Conservation (phyloP, 345 rosid genomes). For the Citrus trifoliata region DNA sequence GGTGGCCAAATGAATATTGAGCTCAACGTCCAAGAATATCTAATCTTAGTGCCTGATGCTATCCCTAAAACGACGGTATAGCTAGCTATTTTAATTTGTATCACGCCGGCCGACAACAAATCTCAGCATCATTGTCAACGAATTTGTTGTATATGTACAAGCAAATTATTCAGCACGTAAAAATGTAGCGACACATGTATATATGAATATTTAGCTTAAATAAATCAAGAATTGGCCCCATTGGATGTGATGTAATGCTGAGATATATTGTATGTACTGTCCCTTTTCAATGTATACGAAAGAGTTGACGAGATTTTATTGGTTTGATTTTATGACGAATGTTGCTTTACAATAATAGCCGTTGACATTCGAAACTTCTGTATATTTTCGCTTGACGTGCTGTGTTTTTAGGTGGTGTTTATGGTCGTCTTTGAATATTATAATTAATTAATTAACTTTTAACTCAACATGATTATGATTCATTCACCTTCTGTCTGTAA, state of each 20-base stretch:
- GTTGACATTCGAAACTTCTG: conserved; percentile 20
- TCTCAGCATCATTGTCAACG: not conserved
- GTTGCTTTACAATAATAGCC: not conserved
- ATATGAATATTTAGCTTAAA: not conserved
- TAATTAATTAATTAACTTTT: not conserved
- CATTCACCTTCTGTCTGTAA: not conserved
- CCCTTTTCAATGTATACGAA: not conserved
- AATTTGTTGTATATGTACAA: too few relatives aligned
- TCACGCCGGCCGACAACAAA: not conserved
- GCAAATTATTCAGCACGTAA: not conserved
- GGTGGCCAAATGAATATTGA: not conserved
- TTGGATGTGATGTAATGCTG: not conserved
- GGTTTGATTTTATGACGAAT: not conserved
- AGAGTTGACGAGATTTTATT: not conserved
- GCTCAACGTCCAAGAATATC: not conserved
- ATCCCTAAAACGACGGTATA: not conserved
- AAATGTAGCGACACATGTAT: not conserved
- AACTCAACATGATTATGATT: not conserved
- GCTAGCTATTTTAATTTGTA: too few relatives aligned
- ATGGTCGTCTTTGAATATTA: not conserved
- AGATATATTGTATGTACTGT: not conserved
- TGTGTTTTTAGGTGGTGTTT: not conserved
- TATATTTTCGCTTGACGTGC: not conserved
- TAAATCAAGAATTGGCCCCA: not conserved
- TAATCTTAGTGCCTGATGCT: not conserved